Conservation (phyloP, 2,329 filamentous ascomycete genomes). For the Laburnicola sp. region DNA sequence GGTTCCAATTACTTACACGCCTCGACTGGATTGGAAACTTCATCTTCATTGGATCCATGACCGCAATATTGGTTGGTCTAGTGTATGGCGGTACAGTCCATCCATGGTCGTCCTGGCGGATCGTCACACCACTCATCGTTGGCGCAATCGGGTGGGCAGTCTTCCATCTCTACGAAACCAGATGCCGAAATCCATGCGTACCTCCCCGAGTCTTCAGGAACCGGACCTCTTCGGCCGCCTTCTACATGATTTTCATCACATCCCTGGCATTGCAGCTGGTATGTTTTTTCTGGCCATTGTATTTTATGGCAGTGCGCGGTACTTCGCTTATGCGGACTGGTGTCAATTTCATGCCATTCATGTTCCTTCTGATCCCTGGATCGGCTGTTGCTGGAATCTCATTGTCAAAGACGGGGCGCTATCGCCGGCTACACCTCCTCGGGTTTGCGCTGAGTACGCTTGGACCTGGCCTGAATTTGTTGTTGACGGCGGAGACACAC, state of each 20-base stretch:
- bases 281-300: conserved; percentile 20
- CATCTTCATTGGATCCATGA: conserved; percentile 42
- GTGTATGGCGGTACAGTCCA: conserved; percentile 48
- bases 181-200: conserved; percentile 11
- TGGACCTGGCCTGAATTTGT: not conserved
- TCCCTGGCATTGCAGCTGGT: conserved; percentile 10
- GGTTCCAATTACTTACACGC: not conserved
- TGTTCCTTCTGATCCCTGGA: conserved; percentile 4
- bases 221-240: conserved; percentile 13
- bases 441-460: conserved; percentile 1
- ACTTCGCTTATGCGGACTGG: conserved; percentile 11
- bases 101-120: conserved; percentile 46
- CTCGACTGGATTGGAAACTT: conserved; percentile 49
- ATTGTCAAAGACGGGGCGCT: conserved; percentile 29
- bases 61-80: conserved; percentile 46
- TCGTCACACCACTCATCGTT: conserved; percentile 50
- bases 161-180: conserved; percentile 44
- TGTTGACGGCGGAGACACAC: not conserved
- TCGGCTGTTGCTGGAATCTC: conserved; percentile 7
- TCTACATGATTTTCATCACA: conserved; percentile 10
- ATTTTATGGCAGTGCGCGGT: conserved; percentile 19
- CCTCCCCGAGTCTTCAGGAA: conserved; percentile 18
- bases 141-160: conserved; percentile 45
- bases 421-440: conserved; percentile 14
- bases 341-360: conserved; percentile 16